Evolutionary conservation across 352 stramenopile species (phyloP).

Genomic region (Albugo laibachii): DNA sequence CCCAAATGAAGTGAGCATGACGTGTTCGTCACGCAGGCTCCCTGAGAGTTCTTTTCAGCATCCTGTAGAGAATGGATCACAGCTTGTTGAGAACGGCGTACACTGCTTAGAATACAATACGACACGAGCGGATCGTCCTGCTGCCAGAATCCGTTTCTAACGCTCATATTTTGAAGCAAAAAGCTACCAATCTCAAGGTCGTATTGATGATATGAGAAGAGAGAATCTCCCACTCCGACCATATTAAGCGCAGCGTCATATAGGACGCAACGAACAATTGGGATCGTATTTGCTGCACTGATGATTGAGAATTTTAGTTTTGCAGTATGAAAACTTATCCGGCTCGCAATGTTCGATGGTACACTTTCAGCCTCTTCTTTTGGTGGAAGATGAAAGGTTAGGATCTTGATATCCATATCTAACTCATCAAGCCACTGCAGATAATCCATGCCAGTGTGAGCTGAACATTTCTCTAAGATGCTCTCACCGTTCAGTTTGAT

Average conservation of each 20-base stretch:
- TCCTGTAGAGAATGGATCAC: constrained; percentile 33
- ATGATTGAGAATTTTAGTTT: constrained; percentile 50
- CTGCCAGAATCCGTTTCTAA: too few species aligned
- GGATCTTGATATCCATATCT: constrained; percentile 15
- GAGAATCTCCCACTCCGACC: constrained; percentile 43
- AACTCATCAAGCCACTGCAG: constrained; percentile 22
- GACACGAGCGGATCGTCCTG: too few species aligned
- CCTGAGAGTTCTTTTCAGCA: constrained; percentile 14
- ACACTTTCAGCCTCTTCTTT: constrained; percentile 34
- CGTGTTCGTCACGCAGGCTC: too few species aligned
- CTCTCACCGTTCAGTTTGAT: constrained; percentile 49
- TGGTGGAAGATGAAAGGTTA: constrained; percentile 65
- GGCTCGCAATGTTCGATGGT: constrained; percentile 15
- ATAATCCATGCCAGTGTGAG: constrained; percentile 29
- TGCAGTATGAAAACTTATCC: constrained; percentile 16
- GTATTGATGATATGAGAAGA: constrained; percentile 72
- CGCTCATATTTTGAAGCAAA: constrained; percentile 24
- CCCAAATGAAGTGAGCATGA: too few species aligned
- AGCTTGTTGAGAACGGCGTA: too few species aligned
- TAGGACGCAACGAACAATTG: constrained; percentile 37
- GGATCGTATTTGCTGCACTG: constrained; percentile 29
- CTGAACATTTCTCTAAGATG: constrained; percentile 22
- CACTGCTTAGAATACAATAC: too few species aligned
- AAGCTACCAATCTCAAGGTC: constrained; percentile 41
- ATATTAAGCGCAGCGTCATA: constrained; percentile 29